phyloP scores from a whole-genome alignment of 352 stramenopile genomes.

The Globisporangium splendens region DNA sequence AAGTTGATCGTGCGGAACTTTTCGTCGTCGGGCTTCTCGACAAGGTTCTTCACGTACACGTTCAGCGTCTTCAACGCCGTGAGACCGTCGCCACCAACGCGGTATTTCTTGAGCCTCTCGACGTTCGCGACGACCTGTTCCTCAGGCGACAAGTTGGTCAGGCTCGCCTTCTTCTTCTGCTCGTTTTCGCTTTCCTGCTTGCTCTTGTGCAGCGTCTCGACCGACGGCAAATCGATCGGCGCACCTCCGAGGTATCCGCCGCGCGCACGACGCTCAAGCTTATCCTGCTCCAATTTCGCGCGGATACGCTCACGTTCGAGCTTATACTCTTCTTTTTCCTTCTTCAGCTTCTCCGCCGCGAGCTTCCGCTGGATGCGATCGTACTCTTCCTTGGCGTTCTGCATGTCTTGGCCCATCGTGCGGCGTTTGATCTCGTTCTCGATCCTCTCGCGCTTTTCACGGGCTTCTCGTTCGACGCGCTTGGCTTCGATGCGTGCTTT shows the following conservation, averaged over 20 bases:
- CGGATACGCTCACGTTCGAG: slow-evolving; percentile 86
- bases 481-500: slow-evolving; percentile 78
- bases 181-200: slow-evolving; percentile 15
- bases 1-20: slow-evolving; percentile 91
- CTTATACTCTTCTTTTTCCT: slow-evolving; percentile 88
- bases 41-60: slow-evolving; percentile 86
- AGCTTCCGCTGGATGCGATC: slow-evolving; percentile 76
- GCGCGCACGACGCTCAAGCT: slow-evolving; percentile 82
- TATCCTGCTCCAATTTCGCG: slow-evolving; percentile 89
- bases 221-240: slow-evolving; percentile 48
- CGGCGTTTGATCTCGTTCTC: slow-evolving; percentile 73
- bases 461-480: slow-evolving; percentile 70
- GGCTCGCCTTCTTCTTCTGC: slow-evolving; percentile 39
- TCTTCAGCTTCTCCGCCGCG: slow-evolving; percentile 81
- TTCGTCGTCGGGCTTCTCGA: slow-evolving; percentile 85
- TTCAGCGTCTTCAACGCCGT: slow-evolving; percentile 81
- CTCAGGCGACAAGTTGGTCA: slow-evolving; percentile 41
- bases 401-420: slow-evolving; percentile 71
- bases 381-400: slow-evolving; percentile 76
- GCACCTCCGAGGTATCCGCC: slow-evolving; percentile 76
- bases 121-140: slow-evolving; percentile 75
- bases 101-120: slow-evolving; percentile 82
- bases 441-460: slow-evolving; percentile 72
- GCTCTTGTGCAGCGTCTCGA: slow-evolving; percentile 19
- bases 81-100: slow-evolving; percentile 74